Conservation (phyloP, 192 early-diverging fungal genomes). For the Coemansia pectinata region DNA sequence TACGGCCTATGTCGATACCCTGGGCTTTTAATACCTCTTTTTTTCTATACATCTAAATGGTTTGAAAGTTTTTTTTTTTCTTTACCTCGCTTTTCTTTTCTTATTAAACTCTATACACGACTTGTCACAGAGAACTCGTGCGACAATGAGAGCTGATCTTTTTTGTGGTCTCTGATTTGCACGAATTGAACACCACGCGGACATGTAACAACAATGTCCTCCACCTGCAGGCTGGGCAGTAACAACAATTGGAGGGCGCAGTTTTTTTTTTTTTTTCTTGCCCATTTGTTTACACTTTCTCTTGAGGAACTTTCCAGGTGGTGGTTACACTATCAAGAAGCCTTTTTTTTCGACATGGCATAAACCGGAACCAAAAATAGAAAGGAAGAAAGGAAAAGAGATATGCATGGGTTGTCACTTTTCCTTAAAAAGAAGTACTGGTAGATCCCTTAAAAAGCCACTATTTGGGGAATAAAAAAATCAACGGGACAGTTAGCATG, state of each 20-base stretch:
- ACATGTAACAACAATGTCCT: not conserved
- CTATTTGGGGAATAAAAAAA: not conserved
- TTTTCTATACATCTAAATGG: not conserved
- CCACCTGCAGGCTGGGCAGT: not conserved
- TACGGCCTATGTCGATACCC: slow-evolving; percentile 54
- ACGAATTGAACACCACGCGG: not conserved
- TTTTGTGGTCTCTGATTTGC: not conserved
- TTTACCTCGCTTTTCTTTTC: not conserved
- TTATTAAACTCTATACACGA: not conserved
- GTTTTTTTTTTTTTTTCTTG: not conserved
- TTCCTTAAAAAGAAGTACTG: not conserved
- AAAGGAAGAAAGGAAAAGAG: not conserved
- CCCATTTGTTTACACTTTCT: not conserved
- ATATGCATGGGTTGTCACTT: not conserved
- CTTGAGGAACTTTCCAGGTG: not conserved
- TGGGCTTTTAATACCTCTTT: slow-evolving; percentile 39
- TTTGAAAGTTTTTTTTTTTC: not conserved
- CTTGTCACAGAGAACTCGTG: not conserved
- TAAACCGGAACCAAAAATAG: not conserved
- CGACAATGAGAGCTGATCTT: not conserved
- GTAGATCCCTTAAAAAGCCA: not conserved
- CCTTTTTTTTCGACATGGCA: not conserved
- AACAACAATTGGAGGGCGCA: not conserved
- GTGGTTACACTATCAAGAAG: not conserved
- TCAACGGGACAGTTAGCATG: not conserved